Percentiles rank a stretch among this genome's conserved stretches.
These are phyloP conservation scores for Arxiozyma heterogenica DNA, from an alignment of 1,139 yeast species.

Conservation along the genomic window DNA sequence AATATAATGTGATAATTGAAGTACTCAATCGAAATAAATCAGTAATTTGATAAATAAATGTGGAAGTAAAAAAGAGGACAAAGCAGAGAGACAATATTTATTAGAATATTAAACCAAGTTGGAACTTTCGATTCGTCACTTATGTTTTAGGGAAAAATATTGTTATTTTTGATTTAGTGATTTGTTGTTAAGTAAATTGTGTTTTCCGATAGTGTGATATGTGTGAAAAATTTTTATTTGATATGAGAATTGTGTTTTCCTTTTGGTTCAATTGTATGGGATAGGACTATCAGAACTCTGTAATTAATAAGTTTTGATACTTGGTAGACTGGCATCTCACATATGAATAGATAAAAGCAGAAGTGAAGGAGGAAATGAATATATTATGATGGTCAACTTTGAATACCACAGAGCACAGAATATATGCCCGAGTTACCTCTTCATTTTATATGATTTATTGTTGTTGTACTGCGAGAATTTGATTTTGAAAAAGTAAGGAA, in stretches of 20 bases:
- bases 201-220: too few relatives aligned
- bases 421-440: neutral
- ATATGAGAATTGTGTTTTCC: neutral
- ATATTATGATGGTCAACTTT: too few relatives aligned
- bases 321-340: neutral
- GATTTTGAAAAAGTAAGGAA: constrained; percentile 15
- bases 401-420: too few relatives aligned
- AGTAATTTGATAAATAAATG: too few relatives aligned
- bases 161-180: too few relatives aligned
- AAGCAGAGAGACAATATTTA: neutral
- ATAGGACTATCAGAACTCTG: too few relatives aligned
- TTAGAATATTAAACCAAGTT: neutral
- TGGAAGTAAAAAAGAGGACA: neutral
- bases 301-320: too few relatives aligned
- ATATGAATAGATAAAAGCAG: too few relatives aligned
- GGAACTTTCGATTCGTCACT: neutral
- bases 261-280: too few relatives aligned
- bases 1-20: too few relatives aligned
- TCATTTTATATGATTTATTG: neutral
- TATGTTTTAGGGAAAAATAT: neutral
- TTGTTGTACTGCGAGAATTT: constrained; percentile 6
- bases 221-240: too few relatives aligned
- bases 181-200: neutral
- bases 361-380: neutral
- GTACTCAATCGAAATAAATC: neutral